These are phyloP conservation scores for Rhynchosporium graminicola DNA, from an alignment of 2,329 filamentous ascomycete species.

Conservation along the genomic window DNA sequence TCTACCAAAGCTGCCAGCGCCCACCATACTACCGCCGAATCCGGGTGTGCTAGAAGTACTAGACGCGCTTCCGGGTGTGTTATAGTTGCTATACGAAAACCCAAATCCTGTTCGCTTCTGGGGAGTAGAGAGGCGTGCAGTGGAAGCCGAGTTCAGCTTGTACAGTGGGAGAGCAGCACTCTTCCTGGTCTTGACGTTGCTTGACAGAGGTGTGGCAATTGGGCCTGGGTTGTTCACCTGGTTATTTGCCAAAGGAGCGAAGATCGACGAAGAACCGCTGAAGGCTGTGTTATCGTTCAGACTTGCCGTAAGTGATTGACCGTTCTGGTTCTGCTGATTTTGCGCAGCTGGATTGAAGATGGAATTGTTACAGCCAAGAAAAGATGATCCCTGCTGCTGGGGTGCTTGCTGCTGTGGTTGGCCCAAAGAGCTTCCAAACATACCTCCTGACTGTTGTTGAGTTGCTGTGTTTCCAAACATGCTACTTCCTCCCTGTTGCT, in stretches of 20 bases:
- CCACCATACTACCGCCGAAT: slow-evolving; percentile 65
- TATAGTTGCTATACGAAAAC: slow-evolving; percentile 91
- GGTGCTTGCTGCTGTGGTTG: slow-evolving; percentile 37
- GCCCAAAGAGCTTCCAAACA: slow-evolving; percentile 38
- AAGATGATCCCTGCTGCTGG: slow-evolving; percentile 53
- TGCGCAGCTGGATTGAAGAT: slow-evolving; percentile 60
- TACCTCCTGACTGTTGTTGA: slow-evolving; percentile 33
- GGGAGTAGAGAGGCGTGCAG: slow-evolving; percentile 78
- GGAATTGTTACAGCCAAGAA: slow-evolving; percentile 62
- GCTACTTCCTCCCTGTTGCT: slow-evolving; percentile 49
- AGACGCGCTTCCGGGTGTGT: slow-evolving; percentile 72
- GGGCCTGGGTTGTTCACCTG: slow-evolving; percentile 77
- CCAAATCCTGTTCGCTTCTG: slow-evolving; percentile 86
- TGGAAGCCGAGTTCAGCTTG: slow-evolving; percentile 80
- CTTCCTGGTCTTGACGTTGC: slow-evolving; percentile 67
- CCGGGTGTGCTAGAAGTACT: slow-evolving; percentile 69
- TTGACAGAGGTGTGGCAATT: slow-evolving; percentile 73
- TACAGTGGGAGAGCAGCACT: slow-evolving; percentile 81
- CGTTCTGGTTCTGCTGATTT: slow-evolving; percentile 51
- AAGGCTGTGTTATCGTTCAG: slow-evolving; percentile 86
- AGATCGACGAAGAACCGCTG: slow-evolving; percentile 85
- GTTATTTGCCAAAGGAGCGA: slow-evolving; percentile 67
- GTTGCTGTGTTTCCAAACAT: slow-evolving; percentile 52
- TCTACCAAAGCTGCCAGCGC: slow-evolving; percentile 57
- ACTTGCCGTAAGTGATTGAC: slow-evolving; percentile 72